Percentiles rank a stretch among this genome's conserved stretches.
phyloP scores from a whole-genome alignment of 1,139 yeast species.

The Kluyveromyces marxianus region DNA sequence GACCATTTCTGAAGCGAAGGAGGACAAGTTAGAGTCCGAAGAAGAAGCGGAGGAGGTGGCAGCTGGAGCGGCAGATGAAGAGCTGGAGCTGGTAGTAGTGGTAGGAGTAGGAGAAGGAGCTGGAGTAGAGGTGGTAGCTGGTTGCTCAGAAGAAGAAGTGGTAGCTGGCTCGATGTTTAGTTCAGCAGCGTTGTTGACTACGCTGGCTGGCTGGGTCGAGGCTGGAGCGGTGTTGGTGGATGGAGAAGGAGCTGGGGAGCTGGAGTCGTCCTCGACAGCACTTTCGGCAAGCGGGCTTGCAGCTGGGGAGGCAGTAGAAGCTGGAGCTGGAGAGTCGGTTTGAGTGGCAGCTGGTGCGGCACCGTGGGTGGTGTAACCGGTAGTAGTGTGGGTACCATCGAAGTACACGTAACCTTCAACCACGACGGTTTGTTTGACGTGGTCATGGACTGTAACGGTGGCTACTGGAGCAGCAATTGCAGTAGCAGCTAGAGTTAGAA shows the following conservation, averaged over 20 bases:
- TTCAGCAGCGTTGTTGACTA: background rate
- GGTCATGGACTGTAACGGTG: constrained; percentile 29
- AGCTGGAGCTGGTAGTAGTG: background rate
- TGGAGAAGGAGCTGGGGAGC: constrained; percentile 10
- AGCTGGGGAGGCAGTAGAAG: constrained; percentile 4
- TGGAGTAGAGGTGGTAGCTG: background rate
- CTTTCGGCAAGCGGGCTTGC: constrained; percentile 3
- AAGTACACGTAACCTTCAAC: constrained; percentile 26
- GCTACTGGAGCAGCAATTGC: constrained; percentile 33
- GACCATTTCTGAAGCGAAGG: constrained; percentile 35
- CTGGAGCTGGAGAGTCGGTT: background rate
- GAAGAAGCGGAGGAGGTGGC: background rate
- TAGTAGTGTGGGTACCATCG: constrained; percentile 22
- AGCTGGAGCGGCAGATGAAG: background rate
- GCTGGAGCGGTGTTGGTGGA: constrained; percentile 17
- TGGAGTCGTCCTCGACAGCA: constrained; percentile 10
- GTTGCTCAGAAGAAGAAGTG: background rate
- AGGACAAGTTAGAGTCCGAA: constrained; percentile 1
- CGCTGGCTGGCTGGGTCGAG: background rate
- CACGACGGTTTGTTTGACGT: constrained; percentile 19
- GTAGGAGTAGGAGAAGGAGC: background rate
- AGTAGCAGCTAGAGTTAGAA: constrained; percentile 28
- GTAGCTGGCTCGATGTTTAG: background rate
- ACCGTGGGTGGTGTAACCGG: constrained; percentile 26
- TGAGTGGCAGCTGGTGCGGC: constrained; percentile 8